Evolutionary conservation across 441 rosid species (phyloP).

Genomic region (Capsella rubella): DNA sequence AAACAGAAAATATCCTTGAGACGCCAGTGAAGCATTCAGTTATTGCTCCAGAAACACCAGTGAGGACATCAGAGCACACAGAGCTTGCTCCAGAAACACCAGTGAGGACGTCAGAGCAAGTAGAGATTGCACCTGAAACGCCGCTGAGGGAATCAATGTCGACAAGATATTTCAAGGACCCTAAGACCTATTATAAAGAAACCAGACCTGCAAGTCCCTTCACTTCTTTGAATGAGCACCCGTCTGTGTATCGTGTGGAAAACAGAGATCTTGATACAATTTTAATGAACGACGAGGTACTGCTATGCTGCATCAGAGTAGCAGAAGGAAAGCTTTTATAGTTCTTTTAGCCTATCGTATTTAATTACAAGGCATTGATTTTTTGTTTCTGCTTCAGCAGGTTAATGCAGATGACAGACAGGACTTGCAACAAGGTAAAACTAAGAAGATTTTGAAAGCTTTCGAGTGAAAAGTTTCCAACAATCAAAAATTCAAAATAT

Average conservation of each 20-base stretch:
- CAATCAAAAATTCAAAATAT: conserved; percentile 6
- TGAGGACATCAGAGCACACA: conserved; percentile 44
- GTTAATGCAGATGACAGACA: conserved; percentile 48
- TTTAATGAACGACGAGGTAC: conserved; percentile 56
- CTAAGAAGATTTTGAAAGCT: too few species aligned
- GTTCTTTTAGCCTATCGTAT: not conserved
- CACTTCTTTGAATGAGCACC: conserved; percentile 45
- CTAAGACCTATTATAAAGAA: conserved; percentile 44
- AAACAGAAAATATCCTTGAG: conserved; percentile 33
- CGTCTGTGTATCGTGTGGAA: conserved; percentile 39
- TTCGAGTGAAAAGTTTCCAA: not conserved
- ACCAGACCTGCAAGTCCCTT: conserved; percentile 29
- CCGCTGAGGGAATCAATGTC: conserved; percentile 55
- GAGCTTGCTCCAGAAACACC: conserved; percentile 80
- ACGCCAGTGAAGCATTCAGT: conserved; percentile 27
- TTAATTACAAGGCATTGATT: not conserved
- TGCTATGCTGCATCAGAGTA: conserved; percentile 4
- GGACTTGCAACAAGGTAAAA: conserved; percentile 54
- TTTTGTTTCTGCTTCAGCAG: conserved; percentile 52
- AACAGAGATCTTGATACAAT: conserved; percentile 51
- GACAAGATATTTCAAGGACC: conserved; percentile 56
- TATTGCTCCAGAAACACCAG: conserved; percentile 80
- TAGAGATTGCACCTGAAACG: conserved; percentile 73
- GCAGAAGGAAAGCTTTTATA: not conserved
- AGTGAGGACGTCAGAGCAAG: conserved; percentile 45